Conservation (phyloP, 2,329 filamentous ascomycete species). For the Fusarium incarnatum region DNA sequence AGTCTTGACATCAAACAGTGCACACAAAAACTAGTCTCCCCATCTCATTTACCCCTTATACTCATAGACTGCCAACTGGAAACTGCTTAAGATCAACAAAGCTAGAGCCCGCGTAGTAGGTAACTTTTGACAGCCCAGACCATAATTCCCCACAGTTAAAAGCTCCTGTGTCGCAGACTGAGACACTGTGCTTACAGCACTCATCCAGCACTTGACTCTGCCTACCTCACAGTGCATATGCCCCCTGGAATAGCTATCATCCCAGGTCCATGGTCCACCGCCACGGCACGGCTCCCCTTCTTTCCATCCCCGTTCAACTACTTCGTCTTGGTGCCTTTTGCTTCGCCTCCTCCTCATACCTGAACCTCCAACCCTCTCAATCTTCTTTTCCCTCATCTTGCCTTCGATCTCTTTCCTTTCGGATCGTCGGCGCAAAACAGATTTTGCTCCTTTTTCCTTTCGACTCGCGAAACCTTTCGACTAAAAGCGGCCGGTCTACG, state of each 20-base stretch:
- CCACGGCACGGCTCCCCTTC: constrained; percentile 41
- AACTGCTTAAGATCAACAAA: constrained; percentile 37
- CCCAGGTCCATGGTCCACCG: constrained; percentile 29
- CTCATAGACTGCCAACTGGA: constrained; percentile 1
- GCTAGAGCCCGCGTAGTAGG: constrained; percentile 32
- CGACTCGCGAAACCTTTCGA: constrained; percentile 31
- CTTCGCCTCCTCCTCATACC: constrained; percentile 37
- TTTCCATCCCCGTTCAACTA: constrained; percentile 35
- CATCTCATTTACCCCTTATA: constrained; percentile 44
- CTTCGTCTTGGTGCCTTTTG: constrained; percentile 30
- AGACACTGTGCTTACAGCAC: constrained; percentile 37
- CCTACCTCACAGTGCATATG: constrained; percentile 37
- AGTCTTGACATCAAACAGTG: constrained; percentile 2
- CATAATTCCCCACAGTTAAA: constrained; percentile 36
- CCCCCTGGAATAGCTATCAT: constrained; percentile 2
- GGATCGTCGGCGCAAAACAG: not conserved
- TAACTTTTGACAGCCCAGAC: constrained; percentile 30
- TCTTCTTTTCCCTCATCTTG: constrained; percentile 31
- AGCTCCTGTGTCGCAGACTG: constrained; percentile 3
- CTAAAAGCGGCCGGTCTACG: constrained; percentile 41
- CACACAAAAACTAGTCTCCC: constrained; percentile 19
- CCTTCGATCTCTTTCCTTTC: constrained; percentile 27
- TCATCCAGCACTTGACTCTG: not conserved
- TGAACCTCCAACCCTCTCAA: not conserved
- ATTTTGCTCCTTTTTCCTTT: constrained; percentile 8